Evolutionary conservation across 768 basidiomycete species (phyloP), one percentile per base, ranked within the genome.

Genomic region (Hemileccinum impolitum): DNA sequence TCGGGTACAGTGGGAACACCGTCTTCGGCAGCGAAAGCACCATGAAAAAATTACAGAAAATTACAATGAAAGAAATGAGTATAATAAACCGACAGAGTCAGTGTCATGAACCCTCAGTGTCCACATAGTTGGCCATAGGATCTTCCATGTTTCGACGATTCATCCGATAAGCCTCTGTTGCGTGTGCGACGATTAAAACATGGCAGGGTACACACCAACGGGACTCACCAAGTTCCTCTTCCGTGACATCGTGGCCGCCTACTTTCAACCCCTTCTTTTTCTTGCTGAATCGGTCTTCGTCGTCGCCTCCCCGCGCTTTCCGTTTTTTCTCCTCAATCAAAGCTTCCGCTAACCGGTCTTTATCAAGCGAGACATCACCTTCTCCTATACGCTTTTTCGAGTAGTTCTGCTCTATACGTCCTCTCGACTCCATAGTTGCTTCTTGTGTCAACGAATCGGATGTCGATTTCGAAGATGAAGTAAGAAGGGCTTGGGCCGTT

Each of bases 61-160:
- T 31, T 45, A 48, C 35, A 43, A 39, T 30, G 28, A 30, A 12
- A 12, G 28, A 30, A 12, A 12, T 30, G 28, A 3, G 28, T 30
- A 30, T 8, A 30, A 30, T 30, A 30, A 30, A 9, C 28, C 28
- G 11, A 12, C 28, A 28, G 23, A 50, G 15, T 23, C 8, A 10
- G 8, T 10, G 11, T 30, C 28, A 38, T 15, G 31, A 39, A 28
- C 23, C 53, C 43, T 79, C 81, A 38, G 66, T 56, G 65, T 93
- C 93, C 43, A 90, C 77, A 64, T 94, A 93, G 65, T 89, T 90
- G 35, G 89, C 88, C 93, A 96, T 96, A 4, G 93, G 93, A 67
- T 96, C 93, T 50, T 93, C 90, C 41, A 76, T 72, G 1, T 80
- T 77, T 44, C 81, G 79, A 55, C 77, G 79, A 25, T 66, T 76